Base-by-base conservation (phyloP, 495 filamentous ascomycete species). In the Poronia punctata region DNA sequence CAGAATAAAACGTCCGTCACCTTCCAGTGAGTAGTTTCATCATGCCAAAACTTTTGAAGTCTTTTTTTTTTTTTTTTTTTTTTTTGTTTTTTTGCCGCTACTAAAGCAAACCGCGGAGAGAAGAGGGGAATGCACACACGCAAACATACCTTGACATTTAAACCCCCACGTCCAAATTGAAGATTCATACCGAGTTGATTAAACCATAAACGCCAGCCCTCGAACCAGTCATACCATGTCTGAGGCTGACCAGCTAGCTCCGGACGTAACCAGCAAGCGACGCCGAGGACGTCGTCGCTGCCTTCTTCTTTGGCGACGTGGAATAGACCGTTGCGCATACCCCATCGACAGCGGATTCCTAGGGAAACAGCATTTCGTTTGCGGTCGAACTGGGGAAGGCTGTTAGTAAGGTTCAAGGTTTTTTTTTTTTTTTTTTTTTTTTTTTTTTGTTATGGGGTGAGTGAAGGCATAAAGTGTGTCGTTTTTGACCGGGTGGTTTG, bases 201-300 rank as follows among this genome's bases (percentile, higher is more conserved):
- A 29, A 74, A 46, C 54, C 76, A 82, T 34, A 84, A 65, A 28
- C 66, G 61, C 72, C 77, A 82, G 38, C 57, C 62, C 30, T 79
- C 74, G 4, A 67, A 49, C 69, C 71, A 81, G 28, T 67, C 60
- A n/a, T 60, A 49, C 74, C 79, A 82, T 31, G 61, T 64, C 32
- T 65, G 56, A 9, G 66, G 63, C 28, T 67, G 45, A n/a, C 51
- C 46, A 8, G 60, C 50, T 3, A 52, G 53, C 12, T 59, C 59
- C 0, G 80, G 80, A 0, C 69, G 66, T 32, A 78, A 62, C 81
- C 80, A 84, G 70, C 78, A 80, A 37, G 74, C 68, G 37, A 79
- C 70, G 5, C 81, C 81, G 34, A 82, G 64, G 22, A 83, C 66
- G 20, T 65, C 64, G 27, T 61, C 56, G 29, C 47, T 56, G 10